Percentiles rank a stretch among this genome's conserved stretches.
These are phyloP conservation scores for Colletotrichum viniferum DNA, from an alignment of 2,329 filamentous ascomycete species.

Conservation along the genomic window DNA sequence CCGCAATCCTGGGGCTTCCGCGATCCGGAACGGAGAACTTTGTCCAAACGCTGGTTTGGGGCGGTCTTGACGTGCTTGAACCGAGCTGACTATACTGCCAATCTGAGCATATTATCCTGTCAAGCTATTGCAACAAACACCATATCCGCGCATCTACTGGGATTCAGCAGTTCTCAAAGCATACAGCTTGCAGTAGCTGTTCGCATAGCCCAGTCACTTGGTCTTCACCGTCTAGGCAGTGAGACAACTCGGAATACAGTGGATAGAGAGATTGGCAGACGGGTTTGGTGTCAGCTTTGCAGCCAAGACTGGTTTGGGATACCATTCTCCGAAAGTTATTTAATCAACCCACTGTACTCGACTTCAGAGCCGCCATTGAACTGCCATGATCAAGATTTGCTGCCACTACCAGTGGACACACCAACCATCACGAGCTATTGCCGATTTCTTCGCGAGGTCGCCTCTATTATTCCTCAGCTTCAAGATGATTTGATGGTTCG, in stretches of 20 bases:
- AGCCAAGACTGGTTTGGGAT: neutral
- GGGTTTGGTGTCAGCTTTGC: neutral
- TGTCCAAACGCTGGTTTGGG: neutral
- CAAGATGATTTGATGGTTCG: conserved; percentile 36
- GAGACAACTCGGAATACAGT: conserved; percentile 20
- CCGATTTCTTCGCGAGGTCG: conserved; percentile 33
- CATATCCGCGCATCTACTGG: conserved; percentile 47
- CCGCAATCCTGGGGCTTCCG: neutral
- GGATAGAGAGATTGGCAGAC: neutral
- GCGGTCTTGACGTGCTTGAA: neutral
- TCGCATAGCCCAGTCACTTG: conserved; percentile 51
- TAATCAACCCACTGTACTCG: conserved; percentile 37
- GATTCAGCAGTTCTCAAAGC: conserved; percentile 50
- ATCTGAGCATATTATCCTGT: neutral
- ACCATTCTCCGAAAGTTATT: neutral
- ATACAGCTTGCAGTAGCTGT: conserved; percentile 48
- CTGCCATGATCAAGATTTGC: conserved; percentile 36
- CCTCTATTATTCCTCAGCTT: conserved; percentile 35
- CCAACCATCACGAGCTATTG: conserved; percentile 31
- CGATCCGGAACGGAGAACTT: neutral
- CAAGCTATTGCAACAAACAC: neutral
- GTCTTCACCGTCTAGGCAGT: conserved; percentile 43
- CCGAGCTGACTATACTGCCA: neutral
- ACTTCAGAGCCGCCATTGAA: conserved; percentile 36
- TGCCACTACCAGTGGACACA: conserved; percentile 12